phyloP scores from a whole-genome alignment of 225 moss, liverwort and hornwort species.

The Marchantia paleacea region DNA sequence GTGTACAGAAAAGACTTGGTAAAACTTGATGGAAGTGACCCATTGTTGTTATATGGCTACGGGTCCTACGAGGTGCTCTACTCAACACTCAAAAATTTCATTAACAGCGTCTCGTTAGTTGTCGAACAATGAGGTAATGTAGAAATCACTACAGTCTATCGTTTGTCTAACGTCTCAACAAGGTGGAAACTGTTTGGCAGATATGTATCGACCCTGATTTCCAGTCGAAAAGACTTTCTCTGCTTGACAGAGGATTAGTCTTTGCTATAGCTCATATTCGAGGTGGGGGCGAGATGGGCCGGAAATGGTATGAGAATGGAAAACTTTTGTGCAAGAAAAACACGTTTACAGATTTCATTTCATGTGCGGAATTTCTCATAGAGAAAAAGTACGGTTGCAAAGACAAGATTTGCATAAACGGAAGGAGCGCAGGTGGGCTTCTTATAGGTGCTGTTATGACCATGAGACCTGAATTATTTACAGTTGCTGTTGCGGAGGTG shows the following conservation, averaged over 20 bases:
- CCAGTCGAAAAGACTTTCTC: conserved; percentile 53
- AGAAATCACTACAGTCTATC: neutral
- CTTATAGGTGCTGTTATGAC: conserved; percentile 83
- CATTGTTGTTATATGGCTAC: conserved; percentile 81
- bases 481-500: conserved; percentile 86
- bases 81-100: neutral
- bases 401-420: conserved; percentile 76
- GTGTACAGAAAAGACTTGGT: conserved; percentile 79
- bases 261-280: conserved; percentile 92
- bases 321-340: conserved; percentile 80
- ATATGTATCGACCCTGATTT: conserved; percentile 74
- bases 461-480: conserved; percentile 87
- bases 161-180: neutral
- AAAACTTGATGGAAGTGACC: conserved; percentile 82
- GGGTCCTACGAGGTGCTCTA: conserved; percentile 85
- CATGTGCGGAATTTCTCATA: conserved; percentile 74
- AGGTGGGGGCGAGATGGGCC: conserved; percentile 97
- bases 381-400: conserved; percentile 72
- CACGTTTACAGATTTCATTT: conserved; percentile 85
- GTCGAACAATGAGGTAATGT: no score
- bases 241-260: conserved; percentile 78
- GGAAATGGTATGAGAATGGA: conserved; percentile 94
- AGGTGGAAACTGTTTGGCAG: conserved; percentile 38
- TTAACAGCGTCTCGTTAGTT: no score
- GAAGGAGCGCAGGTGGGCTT: conserved; percentile 92